Evolutionary conservation across 345 rosid genomes (phyloP).

Genomic region (Geranium rotundifolium): DNA sequence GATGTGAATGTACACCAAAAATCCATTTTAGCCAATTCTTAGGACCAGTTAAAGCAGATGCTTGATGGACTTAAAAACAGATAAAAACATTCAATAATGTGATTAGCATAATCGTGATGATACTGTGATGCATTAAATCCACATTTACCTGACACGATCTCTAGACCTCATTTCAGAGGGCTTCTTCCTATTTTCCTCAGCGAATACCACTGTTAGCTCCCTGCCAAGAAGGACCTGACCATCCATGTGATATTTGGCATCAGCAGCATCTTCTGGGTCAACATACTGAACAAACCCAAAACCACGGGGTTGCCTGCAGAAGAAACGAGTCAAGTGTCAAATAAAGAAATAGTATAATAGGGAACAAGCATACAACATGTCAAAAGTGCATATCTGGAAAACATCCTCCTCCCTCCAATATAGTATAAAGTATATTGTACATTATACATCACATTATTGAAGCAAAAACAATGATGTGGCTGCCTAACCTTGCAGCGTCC

Average conservation of each 20-base stretch:
- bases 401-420: background rate
- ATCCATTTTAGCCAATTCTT: background rate
- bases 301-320: slow-evolving; percentile 74
- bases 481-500: slow-evolving; percentile 55
- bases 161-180: slow-evolving; percentile 88
- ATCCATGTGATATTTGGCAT: slow-evolving; percentile 79
- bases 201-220: slow-evolving; percentile 71
- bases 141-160: slow-evolving; percentile 38
- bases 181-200: slow-evolving; percentile 83
- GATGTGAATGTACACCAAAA: no score
- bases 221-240: slow-evolving; percentile 71
- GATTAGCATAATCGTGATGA: no score
- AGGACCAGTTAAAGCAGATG: background rate
- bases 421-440: background rate
- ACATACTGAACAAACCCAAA: slow-evolving; percentile 84
- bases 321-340: slow-evolving; percentile 5
- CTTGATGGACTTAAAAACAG: background rate
- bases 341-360: background rate
- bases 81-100: no score
- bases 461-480: slow-evolving; percentile 24
- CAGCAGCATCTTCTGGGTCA: slow-evolving; percentile 83
- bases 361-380: background rate
- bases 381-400: background rate
- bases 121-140: no score
- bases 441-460: slow-evolving; percentile 8